phyloP scores from a whole-genome alignment of 495 filamentous ascomycete genomes.

The Lasiosphaeria ovina region DNA sequence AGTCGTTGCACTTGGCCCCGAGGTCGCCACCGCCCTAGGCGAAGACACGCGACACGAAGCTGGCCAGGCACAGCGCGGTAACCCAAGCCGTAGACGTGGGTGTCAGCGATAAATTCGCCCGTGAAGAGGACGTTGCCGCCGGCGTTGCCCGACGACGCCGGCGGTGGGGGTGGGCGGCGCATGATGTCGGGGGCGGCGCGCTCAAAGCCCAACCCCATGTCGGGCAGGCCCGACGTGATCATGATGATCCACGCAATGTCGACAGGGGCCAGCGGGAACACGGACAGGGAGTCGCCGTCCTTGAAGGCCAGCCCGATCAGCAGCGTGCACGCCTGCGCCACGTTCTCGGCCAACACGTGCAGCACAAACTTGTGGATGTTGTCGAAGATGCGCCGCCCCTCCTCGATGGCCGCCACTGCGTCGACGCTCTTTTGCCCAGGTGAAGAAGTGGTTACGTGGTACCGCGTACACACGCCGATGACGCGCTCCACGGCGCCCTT shows the following conservation, averaged over 20 bases:
- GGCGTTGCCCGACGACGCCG: too few relatives aligned
- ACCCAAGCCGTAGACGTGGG: slow-evolving; percentile 74
- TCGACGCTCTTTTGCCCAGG: slow-evolving; percentile 85
- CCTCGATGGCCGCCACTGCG: slow-evolving; percentile 70
- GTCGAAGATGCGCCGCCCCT: slow-evolving; percentile 73
- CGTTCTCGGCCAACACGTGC: slow-evolving; percentile 70
- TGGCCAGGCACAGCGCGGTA: slow-evolving; percentile 52
- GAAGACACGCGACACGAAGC: slow-evolving; percentile 56
- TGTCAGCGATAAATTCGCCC: slow-evolving; percentile 65
- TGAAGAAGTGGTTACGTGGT: too few relatives aligned
- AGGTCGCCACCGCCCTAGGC: slow-evolving; percentile 66
- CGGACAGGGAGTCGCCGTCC: slow-evolving; percentile 59
- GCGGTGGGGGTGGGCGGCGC: slow-evolving; percentile 66
- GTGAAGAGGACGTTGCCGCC: too few relatives aligned
- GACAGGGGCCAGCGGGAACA: slow-evolving; percentile 72
- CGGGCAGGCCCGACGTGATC: slow-evolving; percentile 70
- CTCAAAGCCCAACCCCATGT: slow-evolving; percentile 73
- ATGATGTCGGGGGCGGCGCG: slow-evolving; percentile 67
- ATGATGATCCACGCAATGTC: slow-evolving; percentile 81
- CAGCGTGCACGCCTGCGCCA: slow-evolving; percentile 70
- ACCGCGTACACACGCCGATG: slow-evolving; percentile 42
- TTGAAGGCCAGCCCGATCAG: slow-evolving; percentile 72
- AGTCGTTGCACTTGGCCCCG: slow-evolving; percentile 63
- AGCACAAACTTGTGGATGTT: slow-evolving; percentile 82
- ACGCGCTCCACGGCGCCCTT: slow-evolving; percentile 82